These are phyloP conservation scores for Termitomyces sp. DNA, from an alignment of 768 basidiomycete genomes.

Conservation along the genomic window DNA sequence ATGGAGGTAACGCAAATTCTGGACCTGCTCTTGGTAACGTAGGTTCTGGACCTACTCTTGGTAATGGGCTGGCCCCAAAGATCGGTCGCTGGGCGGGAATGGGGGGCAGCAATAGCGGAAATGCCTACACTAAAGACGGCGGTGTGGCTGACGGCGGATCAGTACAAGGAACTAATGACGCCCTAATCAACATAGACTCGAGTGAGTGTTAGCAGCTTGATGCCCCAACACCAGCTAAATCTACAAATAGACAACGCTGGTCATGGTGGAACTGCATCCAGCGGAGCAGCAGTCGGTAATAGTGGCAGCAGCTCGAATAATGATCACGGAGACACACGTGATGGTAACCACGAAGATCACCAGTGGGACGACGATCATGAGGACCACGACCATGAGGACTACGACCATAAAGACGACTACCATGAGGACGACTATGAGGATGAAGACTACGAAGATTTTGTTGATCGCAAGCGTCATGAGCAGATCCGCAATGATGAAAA, in stretches of 20 bases:
- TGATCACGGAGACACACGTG: neutral
- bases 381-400: neutral
- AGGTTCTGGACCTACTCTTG: slow-evolving; percentile 23
- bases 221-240: slow-evolving; percentile 1
- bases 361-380: neutral
- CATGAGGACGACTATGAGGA: neutral
- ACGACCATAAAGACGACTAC: neutral
- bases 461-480: slow-evolving; percentile 1
- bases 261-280: slow-evolving; percentile 25
- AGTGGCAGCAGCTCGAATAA: neutral
- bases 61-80: slow-evolving; percentile 4
- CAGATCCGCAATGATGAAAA: neutral
- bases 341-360: neutral
- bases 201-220: slow-evolving; percentile 18
- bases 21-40: slow-evolving; percentile 20
- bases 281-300: slow-evolving; percentile 18
- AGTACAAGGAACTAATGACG: slow-evolving; percentile 14
- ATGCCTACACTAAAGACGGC: slow-evolving; percentile 23
- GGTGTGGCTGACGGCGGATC: slow-evolving; percentile 30
- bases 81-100: neutral
- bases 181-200: slow-evolving; percentile 25
- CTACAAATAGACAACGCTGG: slow-evolving; percentile 33
- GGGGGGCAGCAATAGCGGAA: slow-evolving; percentile 16
- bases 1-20: slow-evolving; percentile 27
- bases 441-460: neutral